Percentiles rank a stretch among this genome's conserved stretches.
Conservation (phyloP, 2,329 filamentous ascomycete species). For the Diplodia seriata region DNA sequence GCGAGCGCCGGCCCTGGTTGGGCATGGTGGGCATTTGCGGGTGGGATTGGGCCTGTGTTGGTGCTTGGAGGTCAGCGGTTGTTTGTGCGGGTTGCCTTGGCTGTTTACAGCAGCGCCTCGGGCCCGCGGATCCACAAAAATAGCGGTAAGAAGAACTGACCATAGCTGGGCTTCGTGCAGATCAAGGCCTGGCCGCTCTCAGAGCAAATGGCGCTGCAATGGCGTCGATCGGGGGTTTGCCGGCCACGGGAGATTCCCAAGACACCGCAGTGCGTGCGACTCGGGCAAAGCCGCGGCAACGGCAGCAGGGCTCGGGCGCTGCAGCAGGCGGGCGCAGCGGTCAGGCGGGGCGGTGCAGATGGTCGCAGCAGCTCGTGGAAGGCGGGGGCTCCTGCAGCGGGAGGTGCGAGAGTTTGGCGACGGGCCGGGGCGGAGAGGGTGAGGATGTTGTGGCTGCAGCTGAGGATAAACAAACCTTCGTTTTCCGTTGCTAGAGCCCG, state of each 20-base stretch:
- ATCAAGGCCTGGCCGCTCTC: slow-evolving; percentile 22
- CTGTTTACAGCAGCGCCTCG: slow-evolving; percentile 31
- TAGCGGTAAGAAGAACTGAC: slow-evolving; percentile 30
- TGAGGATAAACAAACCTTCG: slow-evolving; percentile 31
- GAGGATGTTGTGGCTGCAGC: slow-evolving; percentile 24
- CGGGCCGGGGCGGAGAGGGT: slow-evolving; percentile 9
- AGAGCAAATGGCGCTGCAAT: slow-evolving; percentile 16
- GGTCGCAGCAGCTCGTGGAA: neutral
- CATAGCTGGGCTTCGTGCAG: slow-evolving; percentile 22
- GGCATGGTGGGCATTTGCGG: slow-evolving; percentile 40
- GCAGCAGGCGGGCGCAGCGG: slow-evolving; percentile 1
- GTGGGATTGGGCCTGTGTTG: slow-evolving; percentile 34
- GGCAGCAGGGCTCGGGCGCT: slow-evolving; percentile 14
- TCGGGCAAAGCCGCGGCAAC: slow-evolving; percentile 23
- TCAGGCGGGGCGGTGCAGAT: neutral
- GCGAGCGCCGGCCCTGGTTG: slow-evolving; percentile 50
- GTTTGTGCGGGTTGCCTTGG: slow-evolving; percentile 39
- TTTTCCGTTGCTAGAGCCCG: slow-evolving; percentile 29
- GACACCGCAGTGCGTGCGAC: slow-evolving; percentile 17
- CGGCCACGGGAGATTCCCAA: slow-evolving; percentile 20
- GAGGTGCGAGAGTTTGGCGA: slow-evolving; percentile 1
- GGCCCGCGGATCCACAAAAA: slow-evolving; percentile 31
- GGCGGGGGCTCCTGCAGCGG: neutral
- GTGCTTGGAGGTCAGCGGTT: slow-evolving; percentile 35
- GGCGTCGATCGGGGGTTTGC: slow-evolving; percentile 28